Percentiles rank a stretch among this genome's conserved stretches.
These are phyloP conservation scores for Pythium brassicae DNA, from an alignment of 352 stramenopile species.

Conservation along the genomic window DNA sequence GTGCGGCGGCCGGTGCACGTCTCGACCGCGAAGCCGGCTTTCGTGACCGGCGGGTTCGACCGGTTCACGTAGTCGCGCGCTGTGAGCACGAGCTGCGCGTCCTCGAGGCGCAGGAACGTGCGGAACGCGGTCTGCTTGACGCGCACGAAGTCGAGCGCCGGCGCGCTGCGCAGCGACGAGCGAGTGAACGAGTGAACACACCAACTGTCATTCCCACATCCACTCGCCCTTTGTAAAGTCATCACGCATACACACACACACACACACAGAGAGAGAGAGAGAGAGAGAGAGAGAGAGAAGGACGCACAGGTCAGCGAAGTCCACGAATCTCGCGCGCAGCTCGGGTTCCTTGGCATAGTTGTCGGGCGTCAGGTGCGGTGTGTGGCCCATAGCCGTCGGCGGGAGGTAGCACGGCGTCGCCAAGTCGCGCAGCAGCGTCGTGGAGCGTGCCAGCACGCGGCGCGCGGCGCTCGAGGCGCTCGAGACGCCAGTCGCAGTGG, in stretches of 20 bases:
- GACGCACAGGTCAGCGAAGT: constrained; percentile 69
- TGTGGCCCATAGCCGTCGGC: constrained; percentile 54
- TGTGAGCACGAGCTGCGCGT: constrained; percentile 53
- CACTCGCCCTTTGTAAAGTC: too few relatives aligned
- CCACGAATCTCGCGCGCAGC: constrained; percentile 55
- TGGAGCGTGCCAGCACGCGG: constrained; percentile 26
- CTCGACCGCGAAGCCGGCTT: constrained; percentile 52
- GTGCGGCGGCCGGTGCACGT: constrained; percentile 45
- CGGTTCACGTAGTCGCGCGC: constrained; percentile 66
- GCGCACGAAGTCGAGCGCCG: constrained; percentile 28
- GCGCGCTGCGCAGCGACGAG: constrained; percentile 15
- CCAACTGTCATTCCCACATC: neutral
- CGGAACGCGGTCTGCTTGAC: constrained; percentile 36
- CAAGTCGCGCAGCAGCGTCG: constrained; percentile 26
- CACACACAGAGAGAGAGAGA: too few relatives aligned
- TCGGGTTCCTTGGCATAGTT: constrained; percentile 57
- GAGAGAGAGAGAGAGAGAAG: constrained; percentile 12
- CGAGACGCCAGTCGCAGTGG: neutral
- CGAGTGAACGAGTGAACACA: neutral
- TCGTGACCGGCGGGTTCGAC: constrained; percentile 48
- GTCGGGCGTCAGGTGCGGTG: constrained; percentile 74
- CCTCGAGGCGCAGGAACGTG: constrained; percentile 43
- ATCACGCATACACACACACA: too few relatives aligned
- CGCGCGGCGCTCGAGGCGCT: neutral
- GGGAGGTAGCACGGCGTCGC: constrained; percentile 73